Evolutionary conservation across 2,329 filamentous ascomycete genomes (phyloP), one percentile per base, ranked within the genome.

Genomic region (Aspergillus alliaceus): DNA sequence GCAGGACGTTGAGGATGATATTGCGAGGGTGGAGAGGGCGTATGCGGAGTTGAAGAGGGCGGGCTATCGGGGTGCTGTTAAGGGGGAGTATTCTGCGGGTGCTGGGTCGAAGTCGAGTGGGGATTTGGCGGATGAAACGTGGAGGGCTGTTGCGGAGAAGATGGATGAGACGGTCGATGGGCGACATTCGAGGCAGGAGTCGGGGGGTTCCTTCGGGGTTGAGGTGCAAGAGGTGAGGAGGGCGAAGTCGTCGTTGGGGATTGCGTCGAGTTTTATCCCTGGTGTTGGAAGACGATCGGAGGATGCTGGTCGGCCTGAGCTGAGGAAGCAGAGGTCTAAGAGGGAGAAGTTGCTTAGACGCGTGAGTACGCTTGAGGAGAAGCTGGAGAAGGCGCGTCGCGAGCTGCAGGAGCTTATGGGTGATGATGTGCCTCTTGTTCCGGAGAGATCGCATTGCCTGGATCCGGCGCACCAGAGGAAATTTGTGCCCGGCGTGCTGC

Each of bases 341-440:
- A 82, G 80, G 62, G 84, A 87, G 57, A 85, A 84, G 59, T 72
- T 87, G 31, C 74, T 79, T 39, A 86, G 85, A 71, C 79, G 83
- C 52, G 84, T 87, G 29, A 86, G 83, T 61, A 80, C 86, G 61
- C 77, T 87, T 12, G 85, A 88, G 63, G 69, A 75, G 12, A 86
- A 86, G 66, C 77, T 87, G 29, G 75, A 82, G 15, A 76, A 78
- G 34, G 84, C 84, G 8, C 78, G 83, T 32, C 77, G 77, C 49
- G 81, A 87, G 68, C 76, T 87, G 24, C 74, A 77, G 31, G 73
- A 80, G 5, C 75, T 81, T 37, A 71, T 83, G 15, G 73, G 73
- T 11, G 76, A 81, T 35, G 64, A 68, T 58, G 69, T 27, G 66
- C 32, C 61, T 58, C 15, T 25, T 49, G 37, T 58, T 47, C 51